Evolutionary conservation across 2,329 filamentous ascomycete species (phyloP).

Genomic region (Botrytis byssoidea): DNA sequence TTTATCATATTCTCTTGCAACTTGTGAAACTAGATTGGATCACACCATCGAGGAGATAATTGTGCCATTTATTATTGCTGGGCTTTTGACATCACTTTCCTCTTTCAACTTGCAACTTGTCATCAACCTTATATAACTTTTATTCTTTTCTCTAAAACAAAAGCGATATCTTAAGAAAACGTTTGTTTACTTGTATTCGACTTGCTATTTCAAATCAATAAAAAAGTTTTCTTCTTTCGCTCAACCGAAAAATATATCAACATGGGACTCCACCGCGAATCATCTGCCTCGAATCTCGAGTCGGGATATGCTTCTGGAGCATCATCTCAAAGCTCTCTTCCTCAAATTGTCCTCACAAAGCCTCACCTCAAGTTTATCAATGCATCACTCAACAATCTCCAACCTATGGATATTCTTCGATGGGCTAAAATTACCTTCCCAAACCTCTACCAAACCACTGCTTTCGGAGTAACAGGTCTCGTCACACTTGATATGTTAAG

Average conservation of each 20-base stretch:
- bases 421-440: constrained; percentile 92
- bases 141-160: background rate
- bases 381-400: constrained; percentile 79
- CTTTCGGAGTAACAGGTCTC: constrained; percentile 77
- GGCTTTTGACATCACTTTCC: background rate
- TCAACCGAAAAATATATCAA: constrained; percentile 20
- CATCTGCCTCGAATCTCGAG: constrained; percentile 52
- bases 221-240: background rate
- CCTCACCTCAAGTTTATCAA: constrained; percentile 90
- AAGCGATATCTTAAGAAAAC: background rate
- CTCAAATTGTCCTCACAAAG: constrained; percentile 81
- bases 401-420: constrained; percentile 85
- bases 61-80: constrained; percentile 8
- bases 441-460: constrained; percentile 82
- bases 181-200: background rate
- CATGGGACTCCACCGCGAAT: constrained; percentile 35
- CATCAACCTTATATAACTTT: background rate
- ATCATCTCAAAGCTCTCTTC: constrained; percentile 61
- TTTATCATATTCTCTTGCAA: background rate
- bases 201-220: background rate
- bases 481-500: constrained; percentile 84
- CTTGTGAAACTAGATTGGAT: background rate
- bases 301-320: constrained; percentile 76
- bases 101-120: background rate
- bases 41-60: constrained; percentile 17